Percentiles rank a stretch among this genome's conserved stretches.
phyloP scores from a whole-genome alignment of 768 basidiomycete species.

The Mycena chlorophos region DNA sequence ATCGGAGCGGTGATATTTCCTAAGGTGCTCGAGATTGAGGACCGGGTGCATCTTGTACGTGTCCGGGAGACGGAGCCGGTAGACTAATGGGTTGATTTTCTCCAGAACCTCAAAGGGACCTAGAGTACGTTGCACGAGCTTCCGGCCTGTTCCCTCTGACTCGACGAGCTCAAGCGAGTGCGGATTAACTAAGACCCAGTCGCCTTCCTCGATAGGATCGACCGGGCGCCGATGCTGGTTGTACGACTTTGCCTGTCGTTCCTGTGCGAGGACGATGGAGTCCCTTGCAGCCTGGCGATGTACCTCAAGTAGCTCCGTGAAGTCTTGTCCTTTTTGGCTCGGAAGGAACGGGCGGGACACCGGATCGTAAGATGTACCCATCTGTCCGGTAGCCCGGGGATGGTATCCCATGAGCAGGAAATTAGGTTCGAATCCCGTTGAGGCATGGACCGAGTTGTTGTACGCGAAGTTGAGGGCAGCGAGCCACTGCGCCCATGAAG shows the following conservation, averaged over 20 bases:
- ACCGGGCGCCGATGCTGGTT: conserved; percentile 17
- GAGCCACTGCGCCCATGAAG: conserved; percentile 28
- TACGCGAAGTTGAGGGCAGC: too few species aligned
- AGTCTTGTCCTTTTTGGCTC: conserved; percentile 3
- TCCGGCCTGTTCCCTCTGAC: conserved; percentile 21
- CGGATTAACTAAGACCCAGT: conserved; percentile 24
- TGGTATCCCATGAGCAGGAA: conserved; percentile 30
- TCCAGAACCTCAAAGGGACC: conserved; percentile 27
- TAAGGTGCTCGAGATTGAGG: conserved; percentile 24
- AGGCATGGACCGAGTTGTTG: too few species aligned
- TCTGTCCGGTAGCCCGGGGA: conserved; percentile 14
- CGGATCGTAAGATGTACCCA: conserved; percentile 3
- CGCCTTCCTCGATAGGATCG: neutral
- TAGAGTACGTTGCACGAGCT: conserved; percentile 26
- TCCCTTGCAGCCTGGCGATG: conserved; percentile 14
- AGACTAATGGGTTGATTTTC: conserved; percentile 25
- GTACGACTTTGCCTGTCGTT: conserved; percentile 6
- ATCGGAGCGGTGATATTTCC: conserved; percentile 18
- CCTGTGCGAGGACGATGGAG: conserved; percentile 8
- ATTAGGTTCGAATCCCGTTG: conserved; percentile 27
- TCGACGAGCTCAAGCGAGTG: conserved; percentile 24
- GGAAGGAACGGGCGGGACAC: neutral
- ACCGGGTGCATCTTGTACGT: too few species aligned
- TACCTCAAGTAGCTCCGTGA: neutral
- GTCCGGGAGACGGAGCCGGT: conserved; percentile 22